A percentile compares a stretch with the other conserved stretches of the same genome.
phyloP scores from a whole-genome alignment of 2,329 filamentous ascomycete species.

The Calonectria pteridis region DNA sequence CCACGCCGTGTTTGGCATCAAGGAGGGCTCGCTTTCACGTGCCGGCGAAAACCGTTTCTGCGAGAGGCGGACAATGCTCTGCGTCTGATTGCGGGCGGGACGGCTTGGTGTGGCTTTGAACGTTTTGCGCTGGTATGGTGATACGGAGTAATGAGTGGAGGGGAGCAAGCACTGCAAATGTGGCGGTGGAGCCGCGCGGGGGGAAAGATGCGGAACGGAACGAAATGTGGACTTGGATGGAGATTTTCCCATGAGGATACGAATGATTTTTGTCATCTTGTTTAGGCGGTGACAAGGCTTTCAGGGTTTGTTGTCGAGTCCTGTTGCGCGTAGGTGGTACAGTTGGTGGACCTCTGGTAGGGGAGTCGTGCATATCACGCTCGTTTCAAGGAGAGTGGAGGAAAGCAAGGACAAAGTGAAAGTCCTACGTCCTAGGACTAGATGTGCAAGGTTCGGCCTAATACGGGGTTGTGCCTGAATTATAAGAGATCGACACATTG shows the following conservation, averaged over 20 bases:
- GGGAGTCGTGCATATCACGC: constrained; percentile 19
- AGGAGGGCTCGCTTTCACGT: constrained; percentile 2
- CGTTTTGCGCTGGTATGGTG: background rate
- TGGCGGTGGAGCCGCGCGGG: constrained; percentile 2
- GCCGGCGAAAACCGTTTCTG: background rate
- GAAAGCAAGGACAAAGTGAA: constrained; percentile 9
- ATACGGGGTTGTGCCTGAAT: constrained; percentile 11
- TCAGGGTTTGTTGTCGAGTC: constrained; percentile 17
- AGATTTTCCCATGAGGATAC: background rate
- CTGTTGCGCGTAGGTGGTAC: constrained; percentile 12
- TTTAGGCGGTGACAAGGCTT: constrained; percentile 15
- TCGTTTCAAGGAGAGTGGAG: constrained; percentile 26
- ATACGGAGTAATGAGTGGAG: background rate
- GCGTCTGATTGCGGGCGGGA: background rate
- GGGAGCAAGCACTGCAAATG: background rate
- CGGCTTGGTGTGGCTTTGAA: background rate
- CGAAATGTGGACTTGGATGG: constrained; percentile 2
- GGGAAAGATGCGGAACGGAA: background rate
- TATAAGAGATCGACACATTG: constrained; percentile 10
- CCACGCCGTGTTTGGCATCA: background rate
- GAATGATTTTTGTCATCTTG: constrained; percentile 6
- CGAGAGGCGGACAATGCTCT: too few species aligned
- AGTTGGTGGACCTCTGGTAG: constrained; percentile 9
- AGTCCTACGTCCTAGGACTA: constrained; percentile 24
- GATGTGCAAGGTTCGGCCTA: constrained; percentile 7